Evolutionary conservation across 1,284 basidiomycete genomes (phyloP).

Genomic region (Heterobasidion irregulare): DNA sequence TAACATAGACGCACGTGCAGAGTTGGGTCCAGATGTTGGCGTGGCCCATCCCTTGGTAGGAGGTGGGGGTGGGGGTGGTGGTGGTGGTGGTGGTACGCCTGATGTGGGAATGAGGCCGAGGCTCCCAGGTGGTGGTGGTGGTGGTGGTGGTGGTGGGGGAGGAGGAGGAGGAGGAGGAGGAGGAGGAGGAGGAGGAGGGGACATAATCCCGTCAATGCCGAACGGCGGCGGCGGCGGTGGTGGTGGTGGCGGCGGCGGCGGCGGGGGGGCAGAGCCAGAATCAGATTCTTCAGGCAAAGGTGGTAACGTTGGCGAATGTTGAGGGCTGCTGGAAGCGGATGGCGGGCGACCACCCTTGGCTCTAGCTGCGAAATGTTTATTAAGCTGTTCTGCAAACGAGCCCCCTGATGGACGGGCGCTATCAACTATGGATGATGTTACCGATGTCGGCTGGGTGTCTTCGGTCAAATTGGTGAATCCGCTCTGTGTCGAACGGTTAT

Average conservation of each 20-base stretch:
- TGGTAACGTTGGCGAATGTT: constrained; percentile 24
- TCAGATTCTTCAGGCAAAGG: constrained; percentile 29
- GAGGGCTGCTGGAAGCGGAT: constrained; percentile 21
- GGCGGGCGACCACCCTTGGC: constrained; percentile 21
- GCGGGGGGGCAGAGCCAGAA: constrained; percentile 27
- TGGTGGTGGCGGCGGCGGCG: constrained; percentile 25
- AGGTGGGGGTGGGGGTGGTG: constrained; percentile 40
- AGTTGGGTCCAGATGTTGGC: constrained; percentile 40
- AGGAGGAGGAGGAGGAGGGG: constrained; percentile 12
- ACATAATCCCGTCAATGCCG: constrained; percentile 13
- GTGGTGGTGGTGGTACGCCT: constrained; percentile 13
- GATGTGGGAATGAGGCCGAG: too few relatives aligned
- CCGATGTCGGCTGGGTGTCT: constrained; percentile 47
- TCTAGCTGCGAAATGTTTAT: constrained; percentile 40
- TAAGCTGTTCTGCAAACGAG: constrained; percentile 53
- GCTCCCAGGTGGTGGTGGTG: too few relatives aligned
- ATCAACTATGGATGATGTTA: constrained; percentile 35
- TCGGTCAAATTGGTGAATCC: constrained; percentile 39
- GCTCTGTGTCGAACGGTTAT: constrained; percentile 41
- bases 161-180: too few relatives aligned
- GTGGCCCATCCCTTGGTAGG: constrained; percentile 24
- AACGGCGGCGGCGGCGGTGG: constrained; percentile 24
- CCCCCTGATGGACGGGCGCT: constrained; percentile 28
- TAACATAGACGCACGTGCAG: constrained; percentile 50
- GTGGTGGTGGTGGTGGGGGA: too few relatives aligned